Evolutionary conservation across 306 rosid species (phyloP).

Genomic region (Pyrus communis): DNA sequence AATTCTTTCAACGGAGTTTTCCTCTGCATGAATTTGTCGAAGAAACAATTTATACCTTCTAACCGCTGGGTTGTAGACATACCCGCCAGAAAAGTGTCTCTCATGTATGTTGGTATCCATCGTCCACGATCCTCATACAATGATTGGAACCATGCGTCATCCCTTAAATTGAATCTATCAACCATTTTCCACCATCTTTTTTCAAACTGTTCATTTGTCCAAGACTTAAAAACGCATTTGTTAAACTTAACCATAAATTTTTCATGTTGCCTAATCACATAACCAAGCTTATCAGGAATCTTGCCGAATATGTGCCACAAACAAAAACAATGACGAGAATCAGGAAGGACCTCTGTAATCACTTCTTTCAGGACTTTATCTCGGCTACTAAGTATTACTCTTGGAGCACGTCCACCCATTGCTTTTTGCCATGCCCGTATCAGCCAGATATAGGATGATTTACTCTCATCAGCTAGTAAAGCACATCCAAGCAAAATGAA

Average conservation of each 20-base stretch:
- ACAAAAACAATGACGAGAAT: slow-evolving; percentile 38
- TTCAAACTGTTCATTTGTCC: slow-evolving; percentile 36
- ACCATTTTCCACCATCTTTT: slow-evolving; percentile 35
- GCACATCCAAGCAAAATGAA: slow-evolving; percentile 37
- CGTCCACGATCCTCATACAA: slow-evolving; percentile 31
- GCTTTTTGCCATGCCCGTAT: slow-evolving; percentile 41
- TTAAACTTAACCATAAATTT: slow-evolving; percentile 28
- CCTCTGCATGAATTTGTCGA: slow-evolving; percentile 40
- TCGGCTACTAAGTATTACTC: slow-evolving; percentile 31
- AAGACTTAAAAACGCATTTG: slow-evolving; percentile 41
- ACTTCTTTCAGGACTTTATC: slow-evolving; percentile 34
- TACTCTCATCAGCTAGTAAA: slow-evolving; percentile 38
- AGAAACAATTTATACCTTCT: slow-evolving; percentile 28
- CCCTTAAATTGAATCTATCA: slow-evolving; percentile 28
- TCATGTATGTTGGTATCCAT: slow-evolving; percentile 39
- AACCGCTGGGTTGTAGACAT: slow-evolving; percentile 29
- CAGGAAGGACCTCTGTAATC: slow-evolving; percentile 30
- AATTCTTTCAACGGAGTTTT: slow-evolving; percentile 34
- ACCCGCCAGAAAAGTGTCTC: slow-evolving; percentile 29
- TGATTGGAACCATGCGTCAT: slow-evolving; percentile 28
- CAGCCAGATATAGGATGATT: slow-evolving; percentile 34
- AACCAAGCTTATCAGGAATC: slow-evolving; percentile 37
- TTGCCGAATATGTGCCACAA: slow-evolving; percentile 43
- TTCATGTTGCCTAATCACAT: slow-evolving; percentile 27
- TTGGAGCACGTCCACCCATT: slow-evolving; percentile 39